Evolutionary conservation across 306 rosid species (phyloP).

Genomic region (Begonia fuchsioides): DNA sequence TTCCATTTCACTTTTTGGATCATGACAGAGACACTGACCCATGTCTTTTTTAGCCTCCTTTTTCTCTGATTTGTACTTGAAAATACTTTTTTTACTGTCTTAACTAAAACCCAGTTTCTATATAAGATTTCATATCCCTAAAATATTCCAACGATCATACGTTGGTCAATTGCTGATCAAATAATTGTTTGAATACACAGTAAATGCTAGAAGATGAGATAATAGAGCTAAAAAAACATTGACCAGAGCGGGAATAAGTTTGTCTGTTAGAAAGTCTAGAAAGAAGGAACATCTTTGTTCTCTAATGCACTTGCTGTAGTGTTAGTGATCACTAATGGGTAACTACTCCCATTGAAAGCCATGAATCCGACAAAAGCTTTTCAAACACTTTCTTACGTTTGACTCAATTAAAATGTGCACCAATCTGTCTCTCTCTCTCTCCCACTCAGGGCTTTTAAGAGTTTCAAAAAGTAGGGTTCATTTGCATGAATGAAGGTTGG

Average conservation of each 20-base stretch:
- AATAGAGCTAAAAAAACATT: too few relatives aligned
- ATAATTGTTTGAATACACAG: too few relatives aligned
- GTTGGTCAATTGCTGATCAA: too few relatives aligned
- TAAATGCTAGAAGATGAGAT: too few relatives aligned
- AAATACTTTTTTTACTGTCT: too few relatives aligned
- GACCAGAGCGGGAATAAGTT: conserved; percentile 19
- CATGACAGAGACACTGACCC: conserved; percentile 22
- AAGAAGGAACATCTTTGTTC: conserved; percentile 1
- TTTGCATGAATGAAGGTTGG: too few relatives aligned
- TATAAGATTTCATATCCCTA: too few relatives aligned
- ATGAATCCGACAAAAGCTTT: conserved; percentile 60
- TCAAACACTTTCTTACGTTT: conserved; percentile 23
- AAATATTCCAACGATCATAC: too few relatives aligned
- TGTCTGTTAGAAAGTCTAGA: conserved; percentile 4
- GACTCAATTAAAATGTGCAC: too few relatives aligned
- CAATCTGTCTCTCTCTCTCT: too few relatives aligned
- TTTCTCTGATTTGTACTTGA: conserved; percentile 1
- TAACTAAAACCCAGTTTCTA: too few relatives aligned
- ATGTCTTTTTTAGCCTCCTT: conserved; percentile 12
- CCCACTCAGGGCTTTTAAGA: background rate
- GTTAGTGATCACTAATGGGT: conserved; percentile 38
- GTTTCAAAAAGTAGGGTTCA: too few relatives aligned
- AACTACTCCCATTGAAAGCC: conserved; percentile 96
- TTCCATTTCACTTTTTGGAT: conserved; percentile 41
- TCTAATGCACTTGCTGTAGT: conserved; percentile 18